Conservation (phyloP, 805 yeast genomes). For the Zygoascus biomembranicola region DNA sequence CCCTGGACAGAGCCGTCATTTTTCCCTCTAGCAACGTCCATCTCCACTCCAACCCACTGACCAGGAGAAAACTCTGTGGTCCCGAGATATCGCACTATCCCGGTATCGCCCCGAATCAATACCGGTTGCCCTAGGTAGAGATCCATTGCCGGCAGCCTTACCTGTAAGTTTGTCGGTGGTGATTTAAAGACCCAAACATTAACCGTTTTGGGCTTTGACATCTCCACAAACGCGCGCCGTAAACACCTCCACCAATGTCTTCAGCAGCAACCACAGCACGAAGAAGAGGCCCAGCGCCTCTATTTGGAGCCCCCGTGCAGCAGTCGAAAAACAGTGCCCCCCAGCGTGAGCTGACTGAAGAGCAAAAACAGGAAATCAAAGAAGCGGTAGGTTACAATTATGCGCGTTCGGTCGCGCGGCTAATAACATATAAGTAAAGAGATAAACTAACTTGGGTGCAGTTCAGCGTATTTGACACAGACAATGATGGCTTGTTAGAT, state of each 20-base stretch:
- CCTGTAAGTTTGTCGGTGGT: not conserved
- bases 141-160: conserved; percentile 1
- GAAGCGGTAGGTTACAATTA: conserved; percentile 51
- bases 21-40: conserved; percentile 78
- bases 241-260: not conserved
- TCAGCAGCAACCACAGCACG: conserved; percentile 1
- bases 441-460: conserved; percentile 9
- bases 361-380: conserved; percentile 82
- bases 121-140: conserved; percentile 15
- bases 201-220: not conserved
- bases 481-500: conserved; percentile 81
- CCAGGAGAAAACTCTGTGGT: conserved; percentile 38
- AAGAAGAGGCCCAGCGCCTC: not conserved
- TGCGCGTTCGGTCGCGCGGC: not conserved
- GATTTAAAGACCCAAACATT: not conserved
- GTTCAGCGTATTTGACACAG: conserved; percentile 84
- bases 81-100: conserved; percentile 57
- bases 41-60: conserved; percentile 76
- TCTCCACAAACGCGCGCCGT: not conserved
- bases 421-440: too few species aligned
- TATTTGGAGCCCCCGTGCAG: not conserved
- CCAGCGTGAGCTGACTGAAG: conserved; percentile 56
- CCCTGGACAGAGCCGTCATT: conserved; percentile 74
- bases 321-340: conserved; percentile 2
- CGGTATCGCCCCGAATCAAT: conserved; percentile 25